These are phyloP conservation scores for Melaleuca quinquenervia DNA, from an alignment of 345 rosid species.

Conservation along the genomic window DNA sequence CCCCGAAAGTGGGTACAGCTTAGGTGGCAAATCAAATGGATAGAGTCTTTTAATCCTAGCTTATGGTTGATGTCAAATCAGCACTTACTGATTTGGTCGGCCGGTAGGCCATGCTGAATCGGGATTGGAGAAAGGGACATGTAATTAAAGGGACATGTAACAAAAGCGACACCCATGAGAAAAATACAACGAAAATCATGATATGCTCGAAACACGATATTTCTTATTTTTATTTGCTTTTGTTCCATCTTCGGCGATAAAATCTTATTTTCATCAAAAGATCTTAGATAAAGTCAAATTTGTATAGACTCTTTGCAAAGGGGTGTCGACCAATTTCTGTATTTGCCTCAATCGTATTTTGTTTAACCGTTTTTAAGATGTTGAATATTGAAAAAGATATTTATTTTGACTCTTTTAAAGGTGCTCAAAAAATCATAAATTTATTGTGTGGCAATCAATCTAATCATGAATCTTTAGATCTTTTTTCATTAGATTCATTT, in stretches of 20 bases:
- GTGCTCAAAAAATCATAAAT: too few relatives aligned
- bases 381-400: background rate
- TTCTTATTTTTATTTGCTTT: background rate
- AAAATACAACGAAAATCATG: background rate
- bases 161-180: background rate
- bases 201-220: background rate
- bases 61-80: background rate
- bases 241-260: background rate
- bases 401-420: too few relatives aligned
- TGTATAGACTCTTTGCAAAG: background rate
- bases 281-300: too few relatives aligned
- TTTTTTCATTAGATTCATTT: too few relatives aligned
- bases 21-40: background rate
- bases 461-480: too few relatives aligned
- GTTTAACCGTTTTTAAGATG: background rate
- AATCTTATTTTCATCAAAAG: background rate
- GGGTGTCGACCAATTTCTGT: background rate
- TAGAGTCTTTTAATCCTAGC: background rate
- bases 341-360: background rate
- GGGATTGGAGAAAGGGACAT: background rate
- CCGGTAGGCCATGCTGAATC: background rate
- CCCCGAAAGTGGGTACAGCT: background rate
- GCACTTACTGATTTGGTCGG: background rate
- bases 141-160: background rate
- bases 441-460: too few relatives aligned